Conservation (phyloP, 2,329 filamentous ascomycete genomes). For the Trichoderma citrinoviride region DNA sequence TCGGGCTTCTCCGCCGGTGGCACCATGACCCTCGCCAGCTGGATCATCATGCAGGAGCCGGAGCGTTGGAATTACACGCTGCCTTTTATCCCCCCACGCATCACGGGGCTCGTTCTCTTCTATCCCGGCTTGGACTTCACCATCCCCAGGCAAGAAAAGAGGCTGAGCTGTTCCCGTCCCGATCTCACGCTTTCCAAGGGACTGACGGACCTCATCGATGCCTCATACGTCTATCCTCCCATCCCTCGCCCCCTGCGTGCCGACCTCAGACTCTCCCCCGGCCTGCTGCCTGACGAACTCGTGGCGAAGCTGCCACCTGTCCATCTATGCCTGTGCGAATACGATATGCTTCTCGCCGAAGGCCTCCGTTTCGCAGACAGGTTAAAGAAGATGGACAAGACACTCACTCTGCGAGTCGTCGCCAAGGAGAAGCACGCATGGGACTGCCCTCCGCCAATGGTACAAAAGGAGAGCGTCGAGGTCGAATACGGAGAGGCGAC, state of each 20-base stretch:
- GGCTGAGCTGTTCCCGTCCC: constrained; percentile 51
- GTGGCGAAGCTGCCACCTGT: constrained; percentile 53
- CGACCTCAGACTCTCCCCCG: constrained; percentile 58
- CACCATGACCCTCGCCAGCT: constrained; percentile 51
- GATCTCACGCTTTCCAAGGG: constrained; percentile 57
- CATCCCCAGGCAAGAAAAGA: constrained; percentile 53
- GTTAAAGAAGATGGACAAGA: constrained; percentile 40
- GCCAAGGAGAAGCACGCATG: constrained; percentile 47
- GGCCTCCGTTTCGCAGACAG: constrained; percentile 60
- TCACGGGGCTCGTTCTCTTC: constrained; percentile 56
- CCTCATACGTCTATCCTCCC: constrained; percentile 57
- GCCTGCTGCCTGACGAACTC: constrained; percentile 52
- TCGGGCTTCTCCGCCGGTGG: constrained; percentile 65
- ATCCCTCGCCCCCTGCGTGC: constrained; percentile 44
- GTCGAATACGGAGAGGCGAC: constrained; percentile 48
- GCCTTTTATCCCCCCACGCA: constrained; percentile 42
- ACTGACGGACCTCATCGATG: constrained; percentile 62
- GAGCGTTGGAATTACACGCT: constrained; percentile 39
- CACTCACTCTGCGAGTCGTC: constrained; percentile 43
- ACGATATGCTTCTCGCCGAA: constrained; percentile 62
- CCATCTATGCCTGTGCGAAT: constrained; percentile 61
- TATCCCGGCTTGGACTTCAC: constrained; percentile 64
- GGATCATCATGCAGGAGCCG: constrained; percentile 46
- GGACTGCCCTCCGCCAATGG: constrained; percentile 47
- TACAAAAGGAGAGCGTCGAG: constrained; percentile 44